Conservation (phyloP, 1,284 basidiomycete genomes). For the Melampsora abietis-canadensis region DNA sequence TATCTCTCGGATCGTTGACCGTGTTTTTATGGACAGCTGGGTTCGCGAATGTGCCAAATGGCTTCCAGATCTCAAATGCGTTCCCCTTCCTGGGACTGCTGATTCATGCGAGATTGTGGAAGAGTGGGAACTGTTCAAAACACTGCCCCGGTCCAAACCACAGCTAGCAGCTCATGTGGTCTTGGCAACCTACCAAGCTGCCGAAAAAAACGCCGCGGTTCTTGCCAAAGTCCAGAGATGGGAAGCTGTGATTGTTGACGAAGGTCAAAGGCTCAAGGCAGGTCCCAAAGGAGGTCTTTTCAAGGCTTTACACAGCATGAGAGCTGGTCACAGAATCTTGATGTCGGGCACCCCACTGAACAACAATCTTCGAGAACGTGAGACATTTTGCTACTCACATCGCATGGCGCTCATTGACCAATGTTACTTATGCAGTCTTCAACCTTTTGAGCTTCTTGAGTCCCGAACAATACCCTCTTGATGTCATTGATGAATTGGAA, state of each 20-base stretch:
- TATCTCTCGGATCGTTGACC: constrained; percentile 53
- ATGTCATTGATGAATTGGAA: constrained; percentile 36
- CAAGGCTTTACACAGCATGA: constrained; percentile 73
- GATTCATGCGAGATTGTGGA: constrained; percentile 71
- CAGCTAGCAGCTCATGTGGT: constrained; percentile 61
- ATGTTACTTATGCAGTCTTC: constrained; percentile 37
- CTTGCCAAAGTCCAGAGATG: constrained; percentile 80
- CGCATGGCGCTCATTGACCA: constrained; percentile 46
- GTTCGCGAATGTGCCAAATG: constrained; percentile 81
- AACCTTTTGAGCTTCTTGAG: constrained; percentile 41
- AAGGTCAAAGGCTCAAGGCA: constrained; percentile 67
- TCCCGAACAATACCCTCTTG: constrained; percentile 16
- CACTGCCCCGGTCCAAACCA: constrained; percentile 51
- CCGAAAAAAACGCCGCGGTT: constrained; percentile 61
- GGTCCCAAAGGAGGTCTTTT: constrained; percentile 73
- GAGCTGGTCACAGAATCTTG: constrained; percentile 74
- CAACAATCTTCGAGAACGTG: constrained; percentile 81
- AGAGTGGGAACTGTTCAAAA: constrained; percentile 74
- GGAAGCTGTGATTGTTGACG: constrained; percentile 88
- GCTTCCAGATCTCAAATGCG: constrained; percentile 69
- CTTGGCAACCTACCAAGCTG: constrained; percentile 76
- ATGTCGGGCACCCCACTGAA: constrained; percentile 97
- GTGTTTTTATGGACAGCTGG: constrained; percentile 53
- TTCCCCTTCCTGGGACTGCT: constrained; percentile 67
- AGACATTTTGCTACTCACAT: constrained; percentile 1